Evolutionary conservation across 331 rosid species (phyloP).

Genomic region (Rhamnella rubrinervis): DNA sequence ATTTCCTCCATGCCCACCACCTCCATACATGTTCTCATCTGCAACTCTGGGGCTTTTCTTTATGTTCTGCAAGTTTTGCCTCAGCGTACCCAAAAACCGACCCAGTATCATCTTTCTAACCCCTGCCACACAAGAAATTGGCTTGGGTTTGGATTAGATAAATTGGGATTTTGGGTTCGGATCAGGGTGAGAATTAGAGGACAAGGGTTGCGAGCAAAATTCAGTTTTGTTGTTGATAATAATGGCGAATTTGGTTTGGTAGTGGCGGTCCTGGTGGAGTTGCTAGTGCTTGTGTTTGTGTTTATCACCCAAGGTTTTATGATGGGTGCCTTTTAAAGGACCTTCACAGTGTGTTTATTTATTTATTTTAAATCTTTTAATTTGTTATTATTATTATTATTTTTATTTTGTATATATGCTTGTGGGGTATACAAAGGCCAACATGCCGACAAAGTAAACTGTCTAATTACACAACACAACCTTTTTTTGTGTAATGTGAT

Average conservation of each 20-base stretch:
- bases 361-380: neutral
- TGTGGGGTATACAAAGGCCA: conserved; percentile 49
- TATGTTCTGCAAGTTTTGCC: conserved; percentile 56
- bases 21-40: conserved; percentile 61
- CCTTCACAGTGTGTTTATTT: conserved; percentile 13
- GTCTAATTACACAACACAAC: too few species aligned
- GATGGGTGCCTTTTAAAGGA: conserved; percentile 44
- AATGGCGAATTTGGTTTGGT: conserved; percentile 36
- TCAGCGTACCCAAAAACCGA: conserved; percentile 37
- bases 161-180: neutral
- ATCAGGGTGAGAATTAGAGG: conserved; percentile 7
- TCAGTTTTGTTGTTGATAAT: conserved; percentile 22
- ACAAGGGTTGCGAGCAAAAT: conserved; percentile 18
- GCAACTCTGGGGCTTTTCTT: conserved; percentile 74
- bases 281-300: conserved; percentile 66
- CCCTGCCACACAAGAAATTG: neutral
- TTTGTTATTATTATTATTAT: neutral
- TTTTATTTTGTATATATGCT: neutral
- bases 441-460: conserved; percentile 54
- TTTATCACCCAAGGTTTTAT: conserved; percentile 47
- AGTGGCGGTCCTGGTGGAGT: conserved; percentile 53
- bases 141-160: neutral
- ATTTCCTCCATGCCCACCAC: conserved; percentile 19
- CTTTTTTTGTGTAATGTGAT: too few species aligned
- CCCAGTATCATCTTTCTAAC: conserved; percentile 41